A percentile compares a stretch with the other conserved stretches of the same genome.
Conservation (phyloP, 441 rosid genomes). For the Sinapis alba region DNA sequence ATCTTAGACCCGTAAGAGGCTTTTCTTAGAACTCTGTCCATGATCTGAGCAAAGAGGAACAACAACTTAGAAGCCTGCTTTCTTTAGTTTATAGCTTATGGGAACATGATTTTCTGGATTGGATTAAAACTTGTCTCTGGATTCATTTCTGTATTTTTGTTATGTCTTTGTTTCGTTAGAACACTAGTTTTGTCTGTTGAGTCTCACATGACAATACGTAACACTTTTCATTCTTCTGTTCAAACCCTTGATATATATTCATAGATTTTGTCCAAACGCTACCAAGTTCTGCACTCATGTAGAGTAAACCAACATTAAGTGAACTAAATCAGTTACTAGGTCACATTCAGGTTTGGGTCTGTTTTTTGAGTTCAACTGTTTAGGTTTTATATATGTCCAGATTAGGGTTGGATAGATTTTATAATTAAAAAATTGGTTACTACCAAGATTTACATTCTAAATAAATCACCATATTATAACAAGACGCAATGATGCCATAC, state of each 20-base stretch:
- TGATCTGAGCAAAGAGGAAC: constrained; percentile 19
- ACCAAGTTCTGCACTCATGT: neutral
- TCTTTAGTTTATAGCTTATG: constrained; percentile 25
- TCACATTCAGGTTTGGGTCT: too few species aligned
- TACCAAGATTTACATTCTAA: too few species aligned
- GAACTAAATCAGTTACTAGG: neutral
- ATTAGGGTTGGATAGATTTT: too few species aligned
- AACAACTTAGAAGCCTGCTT: constrained; percentile 15
- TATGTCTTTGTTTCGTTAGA: constrained; percentile 21
- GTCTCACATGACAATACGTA: constrained; percentile 8
- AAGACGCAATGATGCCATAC: constrained; percentile 45
- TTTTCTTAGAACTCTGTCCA: constrained; percentile 1
- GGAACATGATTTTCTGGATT: constrained; percentile 24
- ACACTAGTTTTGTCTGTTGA: constrained; percentile 22
- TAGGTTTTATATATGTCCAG: too few species aligned
- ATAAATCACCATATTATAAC: too few species aligned
- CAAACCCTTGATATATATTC: constrained; percentile 8
- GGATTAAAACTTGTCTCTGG: constrained; percentile 25
- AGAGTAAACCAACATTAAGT: neutral
- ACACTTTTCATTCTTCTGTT: constrained; percentile 2
- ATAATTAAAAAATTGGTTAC: too few species aligned
- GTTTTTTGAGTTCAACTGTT: too few species aligned
- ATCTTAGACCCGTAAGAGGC: constrained; percentile 6
- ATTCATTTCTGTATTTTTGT: constrained; percentile 32
- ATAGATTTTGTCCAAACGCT: constrained; percentile 12